Evolutionary conservation across 2,329 filamentous ascomycete genomes (phyloP).

Genomic region (Colletotrichum simmondsii): DNA sequence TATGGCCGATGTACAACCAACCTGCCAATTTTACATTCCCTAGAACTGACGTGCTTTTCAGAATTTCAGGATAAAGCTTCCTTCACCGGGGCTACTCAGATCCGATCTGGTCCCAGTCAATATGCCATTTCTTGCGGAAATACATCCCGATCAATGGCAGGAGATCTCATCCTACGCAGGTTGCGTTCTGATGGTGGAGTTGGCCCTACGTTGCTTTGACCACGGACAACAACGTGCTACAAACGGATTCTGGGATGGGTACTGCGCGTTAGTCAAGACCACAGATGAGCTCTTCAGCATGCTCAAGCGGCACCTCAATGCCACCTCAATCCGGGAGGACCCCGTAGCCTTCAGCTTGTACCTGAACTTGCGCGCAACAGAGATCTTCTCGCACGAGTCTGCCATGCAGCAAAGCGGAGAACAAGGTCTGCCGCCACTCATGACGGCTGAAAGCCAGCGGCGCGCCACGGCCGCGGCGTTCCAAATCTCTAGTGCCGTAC

Average conservation of each 20-base stretch:
- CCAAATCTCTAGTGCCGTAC: too few species aligned
- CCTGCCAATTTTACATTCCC: not conserved
- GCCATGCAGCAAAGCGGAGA: too few species aligned
- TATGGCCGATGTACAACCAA: too few species aligned
- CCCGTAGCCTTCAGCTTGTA: too few species aligned
- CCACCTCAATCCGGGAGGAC: too few species aligned
- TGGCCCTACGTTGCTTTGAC: conserved; percentile 27
- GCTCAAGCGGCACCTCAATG: too few species aligned
- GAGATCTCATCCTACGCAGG: conserved; percentile 25
- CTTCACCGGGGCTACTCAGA: not conserved
- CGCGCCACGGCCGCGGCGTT: too few species aligned
- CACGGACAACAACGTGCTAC: conserved; percentile 16
- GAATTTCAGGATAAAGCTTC: not conserved
- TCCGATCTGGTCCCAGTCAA: not conserved
- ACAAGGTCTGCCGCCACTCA: too few species aligned
- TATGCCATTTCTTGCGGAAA: not conserved
- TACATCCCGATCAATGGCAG: not conserved
- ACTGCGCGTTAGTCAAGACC: conserved; percentile 27
- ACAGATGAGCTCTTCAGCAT: too few species aligned
- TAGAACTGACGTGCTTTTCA: not conserved
- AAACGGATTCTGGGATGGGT: conserved; percentile 29
- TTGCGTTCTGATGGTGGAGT: conserved; percentile 32
- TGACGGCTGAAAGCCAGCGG: too few species aligned
- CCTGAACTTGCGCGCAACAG: too few species aligned
- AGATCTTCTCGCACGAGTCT: too few species aligned